Base-by-base conservation (phyloP, 1,284 basidiomycete species). In the Cutaneotrichosporon cyanovorans region DNA sequence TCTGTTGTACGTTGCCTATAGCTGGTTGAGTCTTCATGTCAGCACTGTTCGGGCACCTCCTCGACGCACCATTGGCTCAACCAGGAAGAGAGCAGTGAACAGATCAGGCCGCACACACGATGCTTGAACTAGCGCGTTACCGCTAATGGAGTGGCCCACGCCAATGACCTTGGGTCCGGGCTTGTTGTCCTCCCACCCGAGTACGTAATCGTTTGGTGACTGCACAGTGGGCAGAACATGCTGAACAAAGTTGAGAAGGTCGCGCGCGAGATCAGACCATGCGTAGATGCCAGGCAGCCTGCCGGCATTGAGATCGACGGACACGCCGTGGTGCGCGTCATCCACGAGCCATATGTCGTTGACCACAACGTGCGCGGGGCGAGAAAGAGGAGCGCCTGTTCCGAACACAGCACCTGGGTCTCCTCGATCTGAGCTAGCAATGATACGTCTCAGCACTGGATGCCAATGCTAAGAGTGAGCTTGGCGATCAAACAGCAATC, bases 291-390 rank as follows among this genome's bases (percentile, higher is more conserved):
- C 43, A 0, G 76, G 77, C 2, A 84, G 69, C 18, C 71, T 69
- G 0, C 73, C 67, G 0, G 69, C 73, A 53, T 89, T 91, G 42
- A 89, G 49, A 18, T 84, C 66, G 1, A 76, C 80, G 14, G 83
- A 77, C 47, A 87, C 86, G 0, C 85, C 87, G 47, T 88, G 85
- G 51, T 87, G 81, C 3, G 81, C 75, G 34, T 82, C 77, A 55
- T 91, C 88, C 71, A 85, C 79, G 1, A 78, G 68, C 85, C 85
- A 90, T 14, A 89, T 75, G 62, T 91, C 87, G 57, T 84, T 80
- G 15, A 91, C 66, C 15, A 42, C 33, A 5, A 54, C 43, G 12
- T 37, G 18, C 14, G 43, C 32, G 9, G 42, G 33, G 11, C 7
- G 6, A 5, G 37, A 15, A 8, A 54, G 37, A 7, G 39, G 12